Percentiles rank a stretch among this genome's conserved stretches.
Conservation (phyloP, 169 alveolate species). For the Eimeria praecox region DNA sequence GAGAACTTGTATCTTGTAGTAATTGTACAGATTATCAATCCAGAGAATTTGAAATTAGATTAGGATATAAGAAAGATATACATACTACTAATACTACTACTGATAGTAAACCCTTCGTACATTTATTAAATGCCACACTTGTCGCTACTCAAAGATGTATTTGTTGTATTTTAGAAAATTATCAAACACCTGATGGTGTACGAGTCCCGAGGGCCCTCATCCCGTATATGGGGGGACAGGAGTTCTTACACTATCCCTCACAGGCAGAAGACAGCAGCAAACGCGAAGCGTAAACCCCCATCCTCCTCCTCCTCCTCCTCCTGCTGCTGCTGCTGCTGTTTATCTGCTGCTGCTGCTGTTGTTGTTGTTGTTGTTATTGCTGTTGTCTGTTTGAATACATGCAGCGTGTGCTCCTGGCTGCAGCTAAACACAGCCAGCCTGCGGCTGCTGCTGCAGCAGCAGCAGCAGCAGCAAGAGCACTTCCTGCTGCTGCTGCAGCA, state of each 20-base stretch:
- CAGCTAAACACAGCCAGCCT: no score
- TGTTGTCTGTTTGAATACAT: not conserved
- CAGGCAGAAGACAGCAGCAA: constrained; percentile 50
- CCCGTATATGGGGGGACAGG: constrained; percentile 84
- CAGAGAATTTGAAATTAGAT: constrained; percentile 83
- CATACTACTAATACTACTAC: not conserved
- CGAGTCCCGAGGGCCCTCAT: constrained; percentile 83
- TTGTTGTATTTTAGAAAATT: constrained; percentile 86
- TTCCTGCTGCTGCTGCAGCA: not conserved
- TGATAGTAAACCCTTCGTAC: constrained; percentile 86
- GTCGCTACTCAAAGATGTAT: constrained; percentile 98
- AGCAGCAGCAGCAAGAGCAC: not conserved
- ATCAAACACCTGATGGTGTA: constrained; percentile 83
- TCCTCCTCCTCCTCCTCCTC: no score
- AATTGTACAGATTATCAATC: constrained; percentile 99
- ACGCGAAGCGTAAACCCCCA: constrained; percentile 2
- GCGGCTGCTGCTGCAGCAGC: not conserved
- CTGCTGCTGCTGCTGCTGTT: constrained; percentile 24
- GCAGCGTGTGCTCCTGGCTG: no score
- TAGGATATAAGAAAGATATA: constrained; percentile 1
- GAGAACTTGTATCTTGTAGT: constrained; percentile 99
- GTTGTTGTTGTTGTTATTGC: not conserved
- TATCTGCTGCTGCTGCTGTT: constrained; percentile 19
- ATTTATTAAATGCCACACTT: constrained; percentile 99
- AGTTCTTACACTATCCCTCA: constrained; percentile 77